Conservation (phyloP, 352 stramenopile genomes). For the Stramenopiles sp. region DNA sequence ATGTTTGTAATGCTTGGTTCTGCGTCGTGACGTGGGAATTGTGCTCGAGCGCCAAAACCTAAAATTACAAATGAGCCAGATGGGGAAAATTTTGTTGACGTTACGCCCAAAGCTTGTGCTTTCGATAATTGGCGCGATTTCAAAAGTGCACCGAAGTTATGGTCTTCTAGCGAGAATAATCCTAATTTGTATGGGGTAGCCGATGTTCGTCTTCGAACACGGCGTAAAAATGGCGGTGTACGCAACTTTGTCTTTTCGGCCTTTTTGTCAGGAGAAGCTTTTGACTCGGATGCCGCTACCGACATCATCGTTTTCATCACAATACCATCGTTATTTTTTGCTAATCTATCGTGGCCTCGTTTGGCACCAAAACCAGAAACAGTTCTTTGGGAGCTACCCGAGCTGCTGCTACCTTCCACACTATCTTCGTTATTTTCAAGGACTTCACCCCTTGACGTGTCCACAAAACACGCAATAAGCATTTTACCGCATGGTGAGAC, state of each 20-base stretch:
- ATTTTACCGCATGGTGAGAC: constrained; percentile 77
- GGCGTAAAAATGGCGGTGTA: background rate
- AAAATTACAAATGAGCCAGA: constrained; percentile 56
- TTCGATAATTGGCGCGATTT: constrained; percentile 54
- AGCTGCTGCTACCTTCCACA: constrained; percentile 37
- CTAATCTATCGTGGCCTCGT: too few species aligned
- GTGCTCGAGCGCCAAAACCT: constrained; percentile 50
- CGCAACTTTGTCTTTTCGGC: background rate
- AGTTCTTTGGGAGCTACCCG: too few species aligned
- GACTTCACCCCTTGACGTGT: constrained; percentile 63
- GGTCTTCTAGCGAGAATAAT: constrained; percentile 38
- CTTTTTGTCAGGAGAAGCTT: background rate
- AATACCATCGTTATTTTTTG: background rate
- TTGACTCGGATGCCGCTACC: background rate
- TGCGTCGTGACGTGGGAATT: constrained; percentile 45
- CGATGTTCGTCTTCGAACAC: background rate
- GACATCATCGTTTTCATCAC: background rate
- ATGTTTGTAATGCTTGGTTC: constrained; percentile 44
- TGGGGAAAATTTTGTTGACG: constrained; percentile 62
- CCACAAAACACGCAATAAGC: constrained; percentile 80
- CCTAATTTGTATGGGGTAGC: background rate
- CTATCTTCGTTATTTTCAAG: constrained; percentile 49
- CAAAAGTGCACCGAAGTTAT: constrained; percentile 47
- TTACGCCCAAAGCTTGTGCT: constrained; percentile 52
- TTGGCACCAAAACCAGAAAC: too few species aligned